Conservation (phyloP, 1,139 yeast species). For the Kazachstania sp. region DNA sequence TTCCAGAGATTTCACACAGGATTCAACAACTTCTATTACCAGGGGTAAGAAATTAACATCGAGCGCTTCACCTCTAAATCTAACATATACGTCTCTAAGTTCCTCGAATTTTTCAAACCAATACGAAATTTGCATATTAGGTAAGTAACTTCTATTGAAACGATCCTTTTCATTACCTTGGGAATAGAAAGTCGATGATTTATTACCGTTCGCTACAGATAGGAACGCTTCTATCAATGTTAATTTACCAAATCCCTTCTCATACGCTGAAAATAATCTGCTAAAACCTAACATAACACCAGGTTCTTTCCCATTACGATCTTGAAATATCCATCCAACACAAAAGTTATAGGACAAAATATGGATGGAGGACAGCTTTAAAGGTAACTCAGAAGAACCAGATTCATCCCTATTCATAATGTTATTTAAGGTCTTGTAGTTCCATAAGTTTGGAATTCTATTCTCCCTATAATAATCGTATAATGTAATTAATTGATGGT, state of each 20-base stretch:
- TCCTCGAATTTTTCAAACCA: constrained; percentile 34
- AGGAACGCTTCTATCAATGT: constrained; percentile 56
- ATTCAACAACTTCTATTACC: constrained; percentile 42
- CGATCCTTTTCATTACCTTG: constrained; percentile 38
- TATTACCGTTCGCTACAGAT: constrained; percentile 55
- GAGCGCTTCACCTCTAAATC: constrained; percentile 55
- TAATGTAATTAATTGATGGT: constrained; percentile 14
- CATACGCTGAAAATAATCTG: constrained; percentile 53
- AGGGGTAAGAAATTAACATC: constrained; percentile 56
- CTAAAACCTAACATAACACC: constrained; percentile 78
- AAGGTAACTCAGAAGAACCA: constrained; percentile 6
- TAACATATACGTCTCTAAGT: constrained; percentile 35
- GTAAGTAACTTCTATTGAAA: constrained; percentile 57
- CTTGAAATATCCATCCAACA: constrained; percentile 64
- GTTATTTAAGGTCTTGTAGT: constrained; percentile 3
- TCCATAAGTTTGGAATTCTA: constrained; percentile 11
- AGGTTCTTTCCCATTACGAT: constrained; percentile 33
- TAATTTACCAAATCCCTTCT: constrained; percentile 54
- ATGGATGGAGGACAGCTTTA: constrained; percentile 39
- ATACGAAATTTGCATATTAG: constrained; percentile 56
- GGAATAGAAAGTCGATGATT: constrained; percentile 45
- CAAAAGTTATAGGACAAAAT: constrained; percentile 60
- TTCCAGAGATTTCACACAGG: constrained; percentile 39
- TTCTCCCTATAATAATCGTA: constrained; percentile 16
- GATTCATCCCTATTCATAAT: neutral